Base-by-base conservation (phyloP, 495 filamentous ascomycete genomes). In the Lophiotrema nucula region DNA sequence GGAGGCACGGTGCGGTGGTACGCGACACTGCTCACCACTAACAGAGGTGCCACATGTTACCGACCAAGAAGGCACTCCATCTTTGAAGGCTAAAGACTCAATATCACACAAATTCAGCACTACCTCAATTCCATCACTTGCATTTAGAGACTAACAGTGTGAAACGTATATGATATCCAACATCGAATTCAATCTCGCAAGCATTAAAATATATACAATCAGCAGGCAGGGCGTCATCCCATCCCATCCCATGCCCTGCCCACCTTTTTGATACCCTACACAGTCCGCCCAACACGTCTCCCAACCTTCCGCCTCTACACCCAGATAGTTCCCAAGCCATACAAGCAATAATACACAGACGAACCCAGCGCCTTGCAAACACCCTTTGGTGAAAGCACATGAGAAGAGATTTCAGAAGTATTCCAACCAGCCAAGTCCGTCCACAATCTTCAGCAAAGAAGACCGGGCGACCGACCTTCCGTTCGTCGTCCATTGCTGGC, bases 151-250 rank as follows among this genome's bases (percentile, higher is more conserved):
- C n/a, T n/a, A n/a, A n/a, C n/a, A n/a, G n/a, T n/a, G n/a, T n/a
- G n/a, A n/a, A n/a, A n/a, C n/a, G n/a, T n/a, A n/a, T n/a, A n/a
- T n/a, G n/a, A n/a, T n/a, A n/a, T n/a, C n/a, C n/a, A n/a, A n/a
- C n/a, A 8, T 42, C 12, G 28, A 55, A 46, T 55, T 31, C 28
- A 44, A 55, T 44, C 23, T 43, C 33, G 35, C 33, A 28, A 31
- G 25, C 58, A 61, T 61, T 61, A 61, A 61, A 61, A 61, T 61
- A 61, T 61, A 50, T 61, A 61, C 58, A 61, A 28, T 2, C 1
- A 2, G 10, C 6, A 21, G 39, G 10, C 39, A 43, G 10, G 39
- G 11, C 39, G 19, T 21, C 6, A 15, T 47, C 45, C 24, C 18
- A 27, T 4, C 35, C 28, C 11, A 2, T 11, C 44, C 39, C 5